Evolutionary conservation across 1,284 basidiomycete species (phyloP).

Genomic region (Cutaneotrichosporon mucoides): DNA sequence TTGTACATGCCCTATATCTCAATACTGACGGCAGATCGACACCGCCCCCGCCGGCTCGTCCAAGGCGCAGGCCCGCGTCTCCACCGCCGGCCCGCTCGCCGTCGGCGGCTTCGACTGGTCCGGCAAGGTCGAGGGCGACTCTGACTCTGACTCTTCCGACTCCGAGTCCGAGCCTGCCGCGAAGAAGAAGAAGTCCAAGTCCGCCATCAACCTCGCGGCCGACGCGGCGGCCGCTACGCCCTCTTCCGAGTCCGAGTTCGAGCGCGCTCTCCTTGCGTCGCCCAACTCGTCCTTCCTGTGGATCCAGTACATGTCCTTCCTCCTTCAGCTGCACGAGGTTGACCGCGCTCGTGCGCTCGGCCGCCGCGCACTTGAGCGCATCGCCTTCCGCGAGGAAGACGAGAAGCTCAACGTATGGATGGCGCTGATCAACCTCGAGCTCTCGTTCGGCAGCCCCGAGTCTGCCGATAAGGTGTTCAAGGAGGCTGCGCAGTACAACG

Average conservation of each 20-base stretch:
- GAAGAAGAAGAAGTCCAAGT: constrained; percentile 52
- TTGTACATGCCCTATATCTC: not conserved
- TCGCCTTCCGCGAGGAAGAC: constrained; percentile 92
- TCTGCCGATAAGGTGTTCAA: constrained; percentile 75
- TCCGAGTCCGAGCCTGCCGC: constrained; percentile 22
- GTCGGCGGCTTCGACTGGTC: constrained; percentile 55
- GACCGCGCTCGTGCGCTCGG: constrained; percentile 89
- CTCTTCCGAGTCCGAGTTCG: constrained; percentile 89
- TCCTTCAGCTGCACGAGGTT: constrained; percentile 89
- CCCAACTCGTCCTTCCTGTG: constrained; percentile 97
- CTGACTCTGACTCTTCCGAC: constrained; percentile 57
- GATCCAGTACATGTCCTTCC: constrained; percentile 99
- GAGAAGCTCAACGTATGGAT: constrained; percentile 99
- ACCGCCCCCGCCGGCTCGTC: constrained; percentile 14
- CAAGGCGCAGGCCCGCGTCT: constrained; percentile 24
- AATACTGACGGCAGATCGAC: constrained; percentile 17
- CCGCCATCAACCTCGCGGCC: constrained; percentile 72
- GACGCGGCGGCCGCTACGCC: constrained; percentile 74
- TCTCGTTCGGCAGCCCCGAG: constrained; percentile 83
- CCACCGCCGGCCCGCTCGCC: constrained; percentile 46
- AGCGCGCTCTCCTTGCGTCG: constrained; percentile 87
- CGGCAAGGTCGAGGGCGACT: constrained; percentile 44
- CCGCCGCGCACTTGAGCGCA: constrained; percentile 75
- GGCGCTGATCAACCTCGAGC: constrained; percentile 91
- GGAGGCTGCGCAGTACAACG: constrained; percentile 84